These are phyloP conservation scores for Quercus phellos DNA, from an alignment of 331 rosid species.

Conservation along the genomic window DNA sequence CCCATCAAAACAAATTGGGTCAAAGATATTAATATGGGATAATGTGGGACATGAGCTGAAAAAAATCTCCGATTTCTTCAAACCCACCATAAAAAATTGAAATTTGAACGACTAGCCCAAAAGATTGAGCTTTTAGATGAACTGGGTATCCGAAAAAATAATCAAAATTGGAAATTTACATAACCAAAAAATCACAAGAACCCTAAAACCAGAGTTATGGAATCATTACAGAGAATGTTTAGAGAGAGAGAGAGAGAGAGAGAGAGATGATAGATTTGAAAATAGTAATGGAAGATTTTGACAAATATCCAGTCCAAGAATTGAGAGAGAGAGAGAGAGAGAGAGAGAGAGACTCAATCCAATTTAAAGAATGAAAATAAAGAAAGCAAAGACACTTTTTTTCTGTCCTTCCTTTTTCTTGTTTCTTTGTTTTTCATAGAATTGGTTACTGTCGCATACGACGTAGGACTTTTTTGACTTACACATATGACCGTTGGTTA, in stretches of 20 bases:
- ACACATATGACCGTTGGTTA: too few species aligned
- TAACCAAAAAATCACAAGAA: not conserved
- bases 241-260: not conserved
- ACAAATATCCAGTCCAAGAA: too few species aligned
- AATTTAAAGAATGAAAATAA: too few species aligned
- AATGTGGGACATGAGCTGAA: not conserved
- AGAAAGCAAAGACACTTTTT: too few species aligned
- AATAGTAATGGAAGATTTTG: too few species aligned
- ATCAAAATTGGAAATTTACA: not conserved
- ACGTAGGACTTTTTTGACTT: too few species aligned
- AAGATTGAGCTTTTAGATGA: not conserved
- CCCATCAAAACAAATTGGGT: not conserved
- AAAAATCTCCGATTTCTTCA: not conserved
- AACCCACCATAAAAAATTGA: not conserved
- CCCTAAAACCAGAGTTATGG: constrained; percentile 15
- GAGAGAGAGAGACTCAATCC: too few species aligned
- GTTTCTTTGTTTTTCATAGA: too few species aligned
- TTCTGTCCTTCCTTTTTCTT: too few species aligned
- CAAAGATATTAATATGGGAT: not conserved
- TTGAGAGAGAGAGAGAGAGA: too few species aligned
- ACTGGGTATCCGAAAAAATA: not conserved
- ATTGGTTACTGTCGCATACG: too few species aligned
- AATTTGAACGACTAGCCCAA: not conserved
- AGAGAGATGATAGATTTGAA: too few species aligned
- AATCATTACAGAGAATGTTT: constrained; percentile 18